Evolutionary conservation across 768 basidiomycete genomes (phyloP), one percentile per base, ranked within the genome.

Genomic region (Collybia sordida): DNA sequence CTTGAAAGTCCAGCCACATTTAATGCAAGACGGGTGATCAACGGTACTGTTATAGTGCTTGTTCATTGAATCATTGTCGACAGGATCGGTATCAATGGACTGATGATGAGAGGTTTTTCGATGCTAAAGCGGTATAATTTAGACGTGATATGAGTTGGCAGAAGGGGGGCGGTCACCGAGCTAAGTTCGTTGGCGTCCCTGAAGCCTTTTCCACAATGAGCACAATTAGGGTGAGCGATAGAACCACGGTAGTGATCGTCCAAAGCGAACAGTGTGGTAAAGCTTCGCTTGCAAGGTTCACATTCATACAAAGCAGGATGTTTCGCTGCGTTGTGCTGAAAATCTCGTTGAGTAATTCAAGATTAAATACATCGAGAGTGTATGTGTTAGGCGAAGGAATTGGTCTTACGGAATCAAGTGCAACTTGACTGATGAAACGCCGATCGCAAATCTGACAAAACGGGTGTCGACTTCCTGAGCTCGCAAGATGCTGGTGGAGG

Each of bases 241-340:
- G 73, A 72, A 3, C 75, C 77, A 12, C 74, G 62, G 51, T 73
- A 78, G 47, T 79, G 78, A 51, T 76, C 76, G 4, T 75, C 71
- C 11, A 77, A 59, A 1, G 73, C 71, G 35, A 69, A 67, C 14
- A 61, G 66, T 7, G 67, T 67, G 21, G 60, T 57, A 49, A 64
- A 77, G 2, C 53, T 59, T 34, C 69, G 56, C n/a, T 63, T 60
- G 52, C 73, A 75, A 11, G 58, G 50, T 2, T 53, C 49, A 45
- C 74, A 75, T 49, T 68, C 66, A 51, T 62, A 75, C 3, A 67
- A 70, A 2, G 70, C 68, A 6, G 73, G 72, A 47, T 75, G 73
- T 53, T 68, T 72, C 15, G 68, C 67, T 11, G 60, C 59, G 61
- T 65, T 68, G 49, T 75, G 73, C 73, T 73, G 51, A 21, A 12